These are phyloP conservation scores for Erythrobasidium hasegawianum DNA, from an alignment of 1,284 basidiomycete genomes.

Conservation along the genomic window DNA sequence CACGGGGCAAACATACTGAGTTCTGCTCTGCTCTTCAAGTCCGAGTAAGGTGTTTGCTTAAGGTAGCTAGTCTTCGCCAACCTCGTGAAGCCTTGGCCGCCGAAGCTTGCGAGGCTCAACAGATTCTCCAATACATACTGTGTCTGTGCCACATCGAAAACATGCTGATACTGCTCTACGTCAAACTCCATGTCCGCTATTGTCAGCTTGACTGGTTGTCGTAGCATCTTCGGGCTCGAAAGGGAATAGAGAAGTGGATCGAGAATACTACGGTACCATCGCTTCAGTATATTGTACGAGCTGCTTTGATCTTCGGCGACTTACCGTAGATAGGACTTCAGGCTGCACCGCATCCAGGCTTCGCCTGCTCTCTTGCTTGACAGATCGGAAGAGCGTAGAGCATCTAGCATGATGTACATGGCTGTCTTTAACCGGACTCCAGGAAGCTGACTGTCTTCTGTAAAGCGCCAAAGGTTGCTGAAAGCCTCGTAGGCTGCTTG, in stretches of 20 bases:
- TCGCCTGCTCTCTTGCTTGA: constrained; percentile 71
- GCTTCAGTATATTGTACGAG: constrained; percentile 1
- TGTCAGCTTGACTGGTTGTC: constrained; percentile 55
- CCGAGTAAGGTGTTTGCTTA: constrained; percentile 60
- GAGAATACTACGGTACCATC: constrained; percentile 59
- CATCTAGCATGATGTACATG: constrained; percentile 80
- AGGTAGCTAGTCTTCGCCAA: constrained; percentile 61
- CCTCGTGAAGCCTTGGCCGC: constrained; percentile 78
- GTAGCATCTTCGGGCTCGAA: constrained; percentile 63
- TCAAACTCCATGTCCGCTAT: constrained; percentile 64
- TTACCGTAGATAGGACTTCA: constrained; percentile 84
- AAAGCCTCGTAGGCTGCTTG: constrained; percentile 70
- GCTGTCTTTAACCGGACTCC: constrained; percentile 78
- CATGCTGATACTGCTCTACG: constrained; percentile 63
- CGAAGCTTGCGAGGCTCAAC: constrained; percentile 73
- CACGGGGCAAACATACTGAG: constrained; percentile 53
- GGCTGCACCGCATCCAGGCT: constrained; percentile 90
- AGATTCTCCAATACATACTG: constrained; percentile 67
- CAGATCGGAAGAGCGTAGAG: constrained; percentile 70
- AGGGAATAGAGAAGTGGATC: constrained; percentile 81
- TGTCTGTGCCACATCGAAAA: constrained; percentile 71
- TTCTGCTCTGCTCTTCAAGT: constrained; percentile 56
- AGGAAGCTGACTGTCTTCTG: constrained; percentile 75
- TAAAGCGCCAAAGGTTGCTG: constrained; percentile 77
- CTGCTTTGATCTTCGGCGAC: constrained; percentile 34